These are phyloP conservation scores for Claviceps sp. DNA, from an alignment of 2,329 filamentous ascomycete species.

Conservation along the genomic window DNA sequence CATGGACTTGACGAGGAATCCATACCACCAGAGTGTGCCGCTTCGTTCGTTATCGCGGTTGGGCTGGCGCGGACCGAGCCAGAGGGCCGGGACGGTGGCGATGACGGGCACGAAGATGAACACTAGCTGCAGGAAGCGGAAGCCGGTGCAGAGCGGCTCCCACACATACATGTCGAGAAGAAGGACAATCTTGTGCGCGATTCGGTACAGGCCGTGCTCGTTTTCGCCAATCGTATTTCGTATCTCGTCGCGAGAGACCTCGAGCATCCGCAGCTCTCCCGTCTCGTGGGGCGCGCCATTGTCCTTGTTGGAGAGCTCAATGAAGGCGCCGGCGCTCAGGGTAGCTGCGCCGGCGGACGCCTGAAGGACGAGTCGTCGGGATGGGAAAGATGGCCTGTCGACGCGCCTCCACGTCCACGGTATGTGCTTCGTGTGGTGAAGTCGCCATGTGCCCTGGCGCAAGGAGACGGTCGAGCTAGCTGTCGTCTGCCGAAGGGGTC, in stretches of 20 bases:
- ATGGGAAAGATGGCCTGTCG: neutral
- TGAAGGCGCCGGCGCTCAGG: conserved; percentile 43
- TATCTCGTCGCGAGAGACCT: conserved; percentile 67
- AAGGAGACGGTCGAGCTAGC: conserved; percentile 10
- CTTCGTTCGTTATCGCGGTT: conserved; percentile 59
- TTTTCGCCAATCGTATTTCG: conserved; percentile 52
- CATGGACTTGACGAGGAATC: conserved; percentile 77
- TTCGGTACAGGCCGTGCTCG: conserved; percentile 42
- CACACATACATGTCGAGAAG: conserved; percentile 59
- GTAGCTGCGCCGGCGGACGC: conserved; percentile 27
- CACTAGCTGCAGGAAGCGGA: conserved; percentile 78
- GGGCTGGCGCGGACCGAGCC: conserved; percentile 54
- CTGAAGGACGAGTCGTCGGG: conserved; percentile 20
- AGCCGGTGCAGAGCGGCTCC: conserved; percentile 77
- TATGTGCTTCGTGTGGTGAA: conserved; percentile 12
- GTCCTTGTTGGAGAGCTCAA: conserved; percentile 43
- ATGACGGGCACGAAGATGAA: conserved; percentile 88
- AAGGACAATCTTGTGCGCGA: conserved; percentile 47
- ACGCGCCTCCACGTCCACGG: conserved; percentile 11
- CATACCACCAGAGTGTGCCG: conserved; percentile 91
- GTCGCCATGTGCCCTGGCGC: conserved; percentile 15
- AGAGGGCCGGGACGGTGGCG: conserved; percentile 63
- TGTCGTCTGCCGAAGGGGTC: conserved; percentile 19
- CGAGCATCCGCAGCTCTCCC: conserved; percentile 74
- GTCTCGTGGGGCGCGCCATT: conserved; percentile 44